Percentiles rank a stretch among this genome's conserved stretches.
phyloP scores from a whole-genome alignment of 106 monocot genomes.

The Posidonia australis region DNA sequence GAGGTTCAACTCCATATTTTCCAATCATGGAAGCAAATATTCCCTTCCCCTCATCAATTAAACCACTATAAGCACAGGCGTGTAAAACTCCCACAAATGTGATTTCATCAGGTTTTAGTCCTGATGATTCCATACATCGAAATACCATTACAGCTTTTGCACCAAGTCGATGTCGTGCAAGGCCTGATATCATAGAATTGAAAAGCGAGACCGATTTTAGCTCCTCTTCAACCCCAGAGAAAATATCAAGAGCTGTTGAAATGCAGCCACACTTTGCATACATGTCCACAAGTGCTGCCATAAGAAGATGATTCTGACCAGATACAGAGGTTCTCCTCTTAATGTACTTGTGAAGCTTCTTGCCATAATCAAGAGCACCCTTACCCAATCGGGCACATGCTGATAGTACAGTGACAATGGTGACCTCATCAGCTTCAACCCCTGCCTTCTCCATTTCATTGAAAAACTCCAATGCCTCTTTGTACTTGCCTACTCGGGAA shows the following conservation, averaged over 20 bases:
- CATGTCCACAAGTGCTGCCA: slow-evolving; percentile 61
- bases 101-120: slow-evolving; percentile 38
- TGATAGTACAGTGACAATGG: slow-evolving; percentile 46
- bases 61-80: slow-evolving; percentile 54
- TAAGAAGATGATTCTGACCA: slow-evolving; percentile 31
- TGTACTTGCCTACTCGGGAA: slow-evolving; percentile 9
- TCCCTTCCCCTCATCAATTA: slow-evolving; percentile 40
- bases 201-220: slow-evolving; percentile 36
- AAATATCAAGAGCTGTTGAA: slow-evolving; percentile 46
- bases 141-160: slow-evolving; percentile 44
- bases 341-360: slow-evolving; percentile 29
- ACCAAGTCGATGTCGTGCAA: slow-evolving; percentile 36
- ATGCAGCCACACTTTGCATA: slow-evolving; percentile 61
- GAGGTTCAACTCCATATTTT: slow-evolving; percentile 33
- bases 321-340: slow-evolving; percentile 8
- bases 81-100: slow-evolving; percentile 57
- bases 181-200: slow-evolving; percentile 49
- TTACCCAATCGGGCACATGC: slow-evolving; percentile 36
- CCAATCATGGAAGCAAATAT: slow-evolving; percentile 46
- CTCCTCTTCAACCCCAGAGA: slow-evolving; percentile 54
- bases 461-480: slow-evolving; percentile 33
- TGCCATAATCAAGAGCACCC: slow-evolving; percentile 26
- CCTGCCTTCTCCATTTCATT: slow-evolving; percentile 13
- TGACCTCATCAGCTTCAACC: slow-evolving; percentile 38
- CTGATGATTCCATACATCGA: slow-evolving; percentile 22